phyloP scores from a whole-genome alignment of 305 asterid genomes.

The Ilex paraguariensis region DNA sequence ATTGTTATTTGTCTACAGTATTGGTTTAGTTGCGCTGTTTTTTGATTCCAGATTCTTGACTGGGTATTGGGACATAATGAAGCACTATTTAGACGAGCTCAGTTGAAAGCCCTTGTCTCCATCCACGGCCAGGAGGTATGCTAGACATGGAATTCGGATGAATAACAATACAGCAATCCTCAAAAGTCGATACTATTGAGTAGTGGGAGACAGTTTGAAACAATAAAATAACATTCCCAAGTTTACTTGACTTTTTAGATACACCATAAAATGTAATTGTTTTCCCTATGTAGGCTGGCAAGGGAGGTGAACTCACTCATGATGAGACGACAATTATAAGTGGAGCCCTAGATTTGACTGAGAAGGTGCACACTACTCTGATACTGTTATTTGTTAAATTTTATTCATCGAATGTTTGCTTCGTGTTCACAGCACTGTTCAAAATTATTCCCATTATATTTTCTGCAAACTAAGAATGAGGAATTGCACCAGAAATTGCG shows the following conservation, averaged over 20 bases:
- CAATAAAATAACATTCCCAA: neutral
- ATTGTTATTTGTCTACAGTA: neutral
- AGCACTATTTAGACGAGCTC: conserved; percentile 90
- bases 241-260: conserved; percentile 6
- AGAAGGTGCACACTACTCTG: conserved; percentile 48
- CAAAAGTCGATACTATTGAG: too few relatives aligned
- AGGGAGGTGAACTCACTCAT: conserved; percentile 93
- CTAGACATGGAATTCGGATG: neutral
- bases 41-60: conserved; percentile 61
- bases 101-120: conserved; percentile 85
- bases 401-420: too few relatives aligned
- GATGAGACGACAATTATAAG: conserved; percentile 93
- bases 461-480: too few relatives aligned
- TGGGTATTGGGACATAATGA: conserved; percentile 86
- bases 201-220: neutral
- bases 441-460: too few relatives aligned
- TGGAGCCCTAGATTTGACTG: conserved; percentile 89
- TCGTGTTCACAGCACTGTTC: too few relatives aligned
- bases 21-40: neutral
- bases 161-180: too few relatives aligned
- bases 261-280: conserved; percentile 8
- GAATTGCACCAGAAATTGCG: too few relatives aligned
- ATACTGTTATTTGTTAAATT: neutral
- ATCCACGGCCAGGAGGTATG: conserved; percentile 86
- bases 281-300: conserved; percentile 60